Evolutionary conservation across 345 rosid species (phyloP).

Genomic region (Kernera saxatilis): DNA sequence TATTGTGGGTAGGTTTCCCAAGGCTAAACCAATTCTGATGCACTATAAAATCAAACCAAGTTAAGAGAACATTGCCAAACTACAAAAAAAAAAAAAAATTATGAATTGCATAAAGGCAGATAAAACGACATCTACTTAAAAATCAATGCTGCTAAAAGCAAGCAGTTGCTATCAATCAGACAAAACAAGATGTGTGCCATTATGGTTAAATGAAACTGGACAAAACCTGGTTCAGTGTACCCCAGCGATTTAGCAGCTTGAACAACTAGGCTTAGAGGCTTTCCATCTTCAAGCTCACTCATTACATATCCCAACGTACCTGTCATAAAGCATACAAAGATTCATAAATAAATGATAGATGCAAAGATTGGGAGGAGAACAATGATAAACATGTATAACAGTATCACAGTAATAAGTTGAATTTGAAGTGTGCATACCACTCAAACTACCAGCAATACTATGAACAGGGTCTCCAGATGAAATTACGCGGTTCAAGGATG

Average conservation of each 20-base stretch:
- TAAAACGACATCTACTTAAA: not conserved
- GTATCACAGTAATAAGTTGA: not conserved
- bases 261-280: constrained; percentile 85
- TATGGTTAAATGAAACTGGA: not conserved
- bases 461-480: constrained; percentile 77
- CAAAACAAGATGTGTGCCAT: constrained; percentile 7
- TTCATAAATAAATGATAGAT: not conserved
- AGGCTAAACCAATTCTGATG: not conserved
- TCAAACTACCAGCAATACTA: constrained; percentile 72
- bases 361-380: not conserved
- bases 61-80: not conserved
- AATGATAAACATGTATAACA: not conserved
- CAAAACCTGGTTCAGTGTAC: constrained; percentile 87
- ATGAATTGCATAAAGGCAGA: not conserved
- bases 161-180: constrained; percentile 2
- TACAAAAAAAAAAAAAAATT: not conserved
- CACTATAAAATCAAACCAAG: not conserved
- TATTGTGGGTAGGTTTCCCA: not conserved
- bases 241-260: constrained; percentile 79
- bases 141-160: not conserved
- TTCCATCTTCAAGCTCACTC: constrained; percentile 94
- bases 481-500: constrained; percentile 70
- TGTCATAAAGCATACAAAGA: constrained; percentile 19
- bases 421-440: constrained; percentile 45
- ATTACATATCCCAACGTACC: constrained; percentile 92